These are phyloP conservation scores for Macrophomina tecta DNA, from an alignment of 2,329 filamentous ascomycete species.

Conservation along the genomic window DNA sequence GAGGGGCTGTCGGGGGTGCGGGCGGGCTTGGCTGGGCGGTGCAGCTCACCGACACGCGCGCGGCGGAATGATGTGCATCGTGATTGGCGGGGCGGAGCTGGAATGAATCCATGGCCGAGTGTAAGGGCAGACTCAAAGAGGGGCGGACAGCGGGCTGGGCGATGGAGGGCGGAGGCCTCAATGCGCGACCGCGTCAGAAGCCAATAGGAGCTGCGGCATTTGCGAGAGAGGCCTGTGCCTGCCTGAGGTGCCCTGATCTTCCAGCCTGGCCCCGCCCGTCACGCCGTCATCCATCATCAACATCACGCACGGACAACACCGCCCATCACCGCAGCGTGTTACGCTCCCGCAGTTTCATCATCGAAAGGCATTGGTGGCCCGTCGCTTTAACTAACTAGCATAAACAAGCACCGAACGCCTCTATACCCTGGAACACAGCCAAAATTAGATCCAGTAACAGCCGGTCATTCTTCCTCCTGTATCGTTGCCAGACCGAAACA, in stretches of 20 bases:
- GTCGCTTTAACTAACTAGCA: not conserved
- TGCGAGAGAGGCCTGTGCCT: not conserved
- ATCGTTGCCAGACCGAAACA: not conserved
- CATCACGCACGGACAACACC: not conserved
- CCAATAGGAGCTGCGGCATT: slow-evolving; percentile 4
- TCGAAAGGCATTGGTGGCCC: not conserved
- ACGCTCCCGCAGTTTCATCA: not conserved
- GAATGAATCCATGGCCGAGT: slow-evolving; percentile 2
- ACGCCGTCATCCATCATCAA: not conserved
- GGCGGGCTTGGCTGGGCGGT: slow-evolving; percentile 20
- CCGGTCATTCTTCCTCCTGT: not conserved
- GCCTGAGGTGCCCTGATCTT: not conserved
- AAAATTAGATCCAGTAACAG: slow-evolving; percentile 2
- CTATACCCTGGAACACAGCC: not conserved
- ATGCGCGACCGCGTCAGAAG: not conserved
- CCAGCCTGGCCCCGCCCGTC: not conserved
- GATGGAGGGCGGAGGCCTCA: not conserved
- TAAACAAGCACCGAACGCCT: not conserved
- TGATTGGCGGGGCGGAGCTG: slow-evolving; percentile 22
- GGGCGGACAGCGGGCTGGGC: slow-evolving; percentile 9
- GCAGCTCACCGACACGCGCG: slow-evolving; percentile 15
- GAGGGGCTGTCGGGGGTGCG: slow-evolving; percentile 14
- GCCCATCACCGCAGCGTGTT: not conserved
- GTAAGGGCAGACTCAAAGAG: not conserved
- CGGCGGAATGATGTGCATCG: slow-evolving; percentile 5